Conservation (phyloP, 2,329 filamentous ascomycete genomes). For the Cordyceps javanica region DNA sequence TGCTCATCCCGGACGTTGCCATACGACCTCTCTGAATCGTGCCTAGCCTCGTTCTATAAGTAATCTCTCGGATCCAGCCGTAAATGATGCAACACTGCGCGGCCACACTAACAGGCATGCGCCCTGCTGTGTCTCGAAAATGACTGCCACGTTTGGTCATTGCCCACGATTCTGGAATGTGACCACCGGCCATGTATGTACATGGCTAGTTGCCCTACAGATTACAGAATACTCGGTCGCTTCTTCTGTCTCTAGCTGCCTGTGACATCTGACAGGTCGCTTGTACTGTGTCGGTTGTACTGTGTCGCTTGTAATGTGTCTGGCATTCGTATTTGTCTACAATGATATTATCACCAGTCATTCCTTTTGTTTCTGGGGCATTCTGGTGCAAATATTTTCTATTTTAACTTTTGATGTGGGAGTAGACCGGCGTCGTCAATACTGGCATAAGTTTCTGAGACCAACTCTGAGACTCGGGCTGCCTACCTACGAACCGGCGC, state of each 20-base stretch:
- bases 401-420: too few relatives aligned
- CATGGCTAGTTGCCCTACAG: too few relatives aligned
- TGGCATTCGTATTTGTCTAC: background rate
- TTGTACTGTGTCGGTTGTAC: background rate
- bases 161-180: constrained; percentile 1
- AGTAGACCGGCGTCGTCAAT: too few relatives aligned
- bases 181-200: too few relatives aligned
- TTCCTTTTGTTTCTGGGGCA: background rate
- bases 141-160: background rate
- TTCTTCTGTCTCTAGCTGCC: background rate
- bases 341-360: background rate
- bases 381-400: background rate
- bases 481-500: too few relatives aligned
- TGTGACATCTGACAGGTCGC: background rate
- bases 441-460: too few relatives aligned
- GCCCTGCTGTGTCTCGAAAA: background rate
- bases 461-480: background rate
- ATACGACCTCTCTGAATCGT: background rate
- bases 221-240: background rate
- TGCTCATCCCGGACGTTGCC: background rate
- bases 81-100: background rate
- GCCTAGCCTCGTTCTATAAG: background rate
- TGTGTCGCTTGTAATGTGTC: background rate
- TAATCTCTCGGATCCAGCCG: constrained; percentile 8
- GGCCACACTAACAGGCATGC: background rate